phyloP scores from a whole-genome alignment of 2,329 filamentous ascomycete genomes.

The Diaporthe australafricana region DNA sequence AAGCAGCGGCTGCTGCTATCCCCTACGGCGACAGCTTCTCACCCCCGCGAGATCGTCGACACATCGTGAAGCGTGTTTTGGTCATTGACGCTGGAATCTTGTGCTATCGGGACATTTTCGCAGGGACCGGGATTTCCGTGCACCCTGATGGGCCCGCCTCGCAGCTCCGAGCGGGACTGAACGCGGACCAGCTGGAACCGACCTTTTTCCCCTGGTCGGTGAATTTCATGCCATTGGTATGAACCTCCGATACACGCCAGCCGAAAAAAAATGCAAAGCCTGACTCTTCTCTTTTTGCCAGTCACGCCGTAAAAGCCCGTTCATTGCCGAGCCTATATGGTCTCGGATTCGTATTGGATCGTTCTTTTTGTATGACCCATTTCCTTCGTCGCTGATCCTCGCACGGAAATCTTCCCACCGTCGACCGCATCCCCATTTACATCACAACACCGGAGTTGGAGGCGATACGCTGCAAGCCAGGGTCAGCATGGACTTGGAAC shows the following conservation, averaged over 20 bases:
- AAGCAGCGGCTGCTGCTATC: background rate
- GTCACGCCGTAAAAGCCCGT: conserved; percentile 43
- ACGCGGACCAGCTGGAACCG: conserved; percentile 23
- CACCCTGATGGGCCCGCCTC: background rate
- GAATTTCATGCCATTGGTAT: conserved; percentile 50
- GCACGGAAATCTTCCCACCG: conserved; percentile 32
- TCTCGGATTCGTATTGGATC: conserved; percentile 35
- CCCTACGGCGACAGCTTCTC: background rate
- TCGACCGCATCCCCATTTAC: conserved; percentile 69
- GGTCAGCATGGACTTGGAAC: background rate
- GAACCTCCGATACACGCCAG: conserved; percentile 49
- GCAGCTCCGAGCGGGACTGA: background rate
- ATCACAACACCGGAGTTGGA: conserved; percentile 99
- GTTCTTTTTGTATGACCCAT: conserved; percentile 37
- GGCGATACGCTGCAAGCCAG: conserved; percentile 79
- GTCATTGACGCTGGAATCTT: conserved; percentile 23
- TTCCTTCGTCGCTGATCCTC: conserved; percentile 40
- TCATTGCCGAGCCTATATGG: conserved; percentile 45
- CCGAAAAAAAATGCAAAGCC: conserved; percentile 45
- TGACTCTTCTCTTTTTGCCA: conserved; percentile 36
- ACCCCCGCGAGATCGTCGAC: background rate
- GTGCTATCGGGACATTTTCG: conserved; percentile 21
- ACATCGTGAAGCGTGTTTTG: conserved; percentile 23
- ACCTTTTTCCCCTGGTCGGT: conserved; percentile 35
- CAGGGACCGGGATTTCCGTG: background rate